Conservation (phyloP, 371 early-diverging fungal genomes). For the Zychaea mexicana region DNA sequence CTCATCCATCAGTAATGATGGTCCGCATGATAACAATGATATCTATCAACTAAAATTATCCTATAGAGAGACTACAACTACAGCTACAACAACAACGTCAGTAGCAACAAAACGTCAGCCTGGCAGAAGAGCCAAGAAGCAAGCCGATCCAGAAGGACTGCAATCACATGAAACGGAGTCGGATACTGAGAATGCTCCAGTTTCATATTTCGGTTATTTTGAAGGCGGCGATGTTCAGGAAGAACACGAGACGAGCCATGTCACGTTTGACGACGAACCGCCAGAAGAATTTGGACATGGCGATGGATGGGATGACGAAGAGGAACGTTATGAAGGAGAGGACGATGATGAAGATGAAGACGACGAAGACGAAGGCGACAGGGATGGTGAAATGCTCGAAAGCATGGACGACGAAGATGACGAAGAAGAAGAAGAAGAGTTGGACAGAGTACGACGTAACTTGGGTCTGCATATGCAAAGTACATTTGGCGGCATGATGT, state of each 20-base stretch:
- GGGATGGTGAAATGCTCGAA: neutral
- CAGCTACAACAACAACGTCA: too few species aligned
- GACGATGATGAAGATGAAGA: slow-evolving; percentile 28
- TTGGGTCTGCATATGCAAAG: slow-evolving; percentile 51
- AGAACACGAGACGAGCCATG: neutral
- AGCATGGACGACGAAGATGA: slow-evolving; percentile 36
- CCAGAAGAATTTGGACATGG: neutral
- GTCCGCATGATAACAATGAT: too few species aligned
- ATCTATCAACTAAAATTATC: neutral
- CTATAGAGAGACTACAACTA: neutral
- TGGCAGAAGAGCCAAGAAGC: slow-evolving; percentile 20
- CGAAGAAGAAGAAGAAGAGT: slow-evolving; percentile 46
- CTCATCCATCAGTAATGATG: too few species aligned
- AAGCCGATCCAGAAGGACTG: slow-evolving; percentile 25
- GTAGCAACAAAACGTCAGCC: neutral
- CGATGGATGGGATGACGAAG: slow-evolving; percentile 4
- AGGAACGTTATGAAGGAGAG: slow-evolving; percentile 18
- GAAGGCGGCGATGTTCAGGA: neutral
- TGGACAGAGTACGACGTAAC: slow-evolving; percentile 37
- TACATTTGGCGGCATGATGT: slow-evolving; percentile 46
- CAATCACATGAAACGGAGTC: slow-evolving; percentile 10
- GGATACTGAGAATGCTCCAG: slow-evolving; percentile 12
- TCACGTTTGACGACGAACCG: neutral
- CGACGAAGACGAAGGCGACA: slow-evolving; percentile 22
- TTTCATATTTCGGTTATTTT: slow-evolving; percentile 22